Percentiles rank a stretch among this genome's conserved stretches.
Evolutionary conservation across 331 rosid species (phyloP).

Genomic region (Pyracantha coccinea): DNA sequence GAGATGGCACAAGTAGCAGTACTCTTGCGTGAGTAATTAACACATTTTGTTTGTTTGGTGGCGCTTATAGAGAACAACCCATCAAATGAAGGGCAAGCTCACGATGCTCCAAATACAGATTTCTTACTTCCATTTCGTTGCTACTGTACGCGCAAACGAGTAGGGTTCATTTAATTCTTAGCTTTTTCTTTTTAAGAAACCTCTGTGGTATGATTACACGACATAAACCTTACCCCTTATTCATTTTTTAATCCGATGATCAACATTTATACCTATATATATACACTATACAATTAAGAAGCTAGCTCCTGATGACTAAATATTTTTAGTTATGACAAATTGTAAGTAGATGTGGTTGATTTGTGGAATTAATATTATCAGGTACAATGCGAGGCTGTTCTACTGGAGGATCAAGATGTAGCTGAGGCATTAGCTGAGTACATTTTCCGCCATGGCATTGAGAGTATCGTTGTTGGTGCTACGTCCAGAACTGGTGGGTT

Average conservation of each 20-base stretch:
- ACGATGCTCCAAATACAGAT: background rate
- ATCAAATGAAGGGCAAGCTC: background rate
- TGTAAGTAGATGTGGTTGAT: background rate
- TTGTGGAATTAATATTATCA: background rate
- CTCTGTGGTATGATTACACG: background rate
- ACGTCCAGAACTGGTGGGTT: slow-evolving; percentile 22
- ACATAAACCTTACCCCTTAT: background rate
- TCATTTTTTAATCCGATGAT: background rate
- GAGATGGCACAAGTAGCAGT: background rate
- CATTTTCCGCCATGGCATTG: slow-evolving; percentile 13
- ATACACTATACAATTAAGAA: background rate
- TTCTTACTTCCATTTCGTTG: slow-evolving; percentile 23
- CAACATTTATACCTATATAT: background rate
- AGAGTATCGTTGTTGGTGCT: slow-evolving; percentile 23
- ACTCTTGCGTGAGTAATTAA: background rate
- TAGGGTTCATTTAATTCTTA: background rate
- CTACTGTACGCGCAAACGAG: slow-evolving; percentile 27
- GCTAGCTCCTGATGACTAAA: background rate
- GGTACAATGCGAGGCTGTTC: slow-evolving; percentile 28
- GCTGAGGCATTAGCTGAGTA: slow-evolving; percentile 21
- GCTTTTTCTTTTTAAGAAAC: background rate
- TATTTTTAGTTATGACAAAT: background rate
- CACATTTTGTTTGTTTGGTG: background rate
- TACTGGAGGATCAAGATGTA: slow-evolving; percentile 27
- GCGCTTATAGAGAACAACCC: background rate